A percentile compares a stretch with the other conserved stretches of the same genome.
phyloP scores from a whole-genome alignment of 805 yeast genomes.

The Metschnikowia amazonensis region DNA sequence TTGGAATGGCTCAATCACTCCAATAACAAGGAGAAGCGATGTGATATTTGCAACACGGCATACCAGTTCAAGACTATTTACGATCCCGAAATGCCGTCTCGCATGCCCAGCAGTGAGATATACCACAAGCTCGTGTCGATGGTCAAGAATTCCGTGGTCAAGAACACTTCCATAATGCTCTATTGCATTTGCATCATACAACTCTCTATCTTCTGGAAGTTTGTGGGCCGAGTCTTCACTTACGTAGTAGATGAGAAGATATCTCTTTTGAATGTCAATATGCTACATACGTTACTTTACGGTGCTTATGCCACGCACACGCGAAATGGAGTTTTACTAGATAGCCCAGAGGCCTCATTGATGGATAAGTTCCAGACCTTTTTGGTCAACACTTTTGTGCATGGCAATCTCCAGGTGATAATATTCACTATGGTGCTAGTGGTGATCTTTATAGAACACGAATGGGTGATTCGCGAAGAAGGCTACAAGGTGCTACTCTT shows the following conservation, averaged over 20 bases:
- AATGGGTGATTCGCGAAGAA: slow-evolving; percentile 67
- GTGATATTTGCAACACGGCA: slow-evolving; percentile 85
- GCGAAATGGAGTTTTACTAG: slow-evolving; percentile 9
- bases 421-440: slow-evolving; percentile 40
- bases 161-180: slow-evolving; percentile 25
- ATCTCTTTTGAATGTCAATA: slow-evolving; percentile 33
- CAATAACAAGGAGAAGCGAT: slow-evolving; percentile 52
- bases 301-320: slow-evolving; percentile 28
- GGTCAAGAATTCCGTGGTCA: slow-evolving; percentile 15
- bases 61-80: slow-evolving; percentile 67
- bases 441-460: slow-evolving; percentile 56
- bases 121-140: slow-evolving; percentile 33
- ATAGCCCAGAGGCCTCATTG: slow-evolving; percentile 10
- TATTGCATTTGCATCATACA: slow-evolving; percentile 45
- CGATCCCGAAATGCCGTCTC: slow-evolving; percentile 58
- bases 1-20: slow-evolving; percentile 81
- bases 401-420: slow-evolving; percentile 39
- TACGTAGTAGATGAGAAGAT: slow-evolving; percentile 54
- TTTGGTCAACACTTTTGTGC: slow-evolving; percentile 31
- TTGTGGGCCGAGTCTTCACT: slow-evolving; percentile 51
- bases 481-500: slow-evolving; percentile 59
- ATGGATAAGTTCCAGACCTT: slow-evolving; percentile 23
- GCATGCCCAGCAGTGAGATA: slow-evolving; percentile 54
- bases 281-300: slow-evolving; percentile 34
- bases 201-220: slow-evolving; percentile 56